phyloP scores from a whole-genome alignment of 1,284 basidiomycete species.

The Puccinia horiana region DNA sequence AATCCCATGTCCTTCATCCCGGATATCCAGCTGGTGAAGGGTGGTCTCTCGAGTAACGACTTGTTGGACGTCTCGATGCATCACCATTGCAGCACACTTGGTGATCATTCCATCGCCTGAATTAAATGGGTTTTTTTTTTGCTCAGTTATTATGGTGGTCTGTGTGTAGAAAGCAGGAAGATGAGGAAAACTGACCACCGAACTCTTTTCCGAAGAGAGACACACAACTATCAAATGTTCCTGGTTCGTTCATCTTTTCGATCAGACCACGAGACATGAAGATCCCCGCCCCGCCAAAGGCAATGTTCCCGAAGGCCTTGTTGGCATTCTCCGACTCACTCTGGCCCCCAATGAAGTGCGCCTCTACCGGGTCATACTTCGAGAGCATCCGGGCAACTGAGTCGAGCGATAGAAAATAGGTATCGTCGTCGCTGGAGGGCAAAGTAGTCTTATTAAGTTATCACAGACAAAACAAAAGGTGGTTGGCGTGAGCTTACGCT shows the following conservation, averaged over 20 bases:
- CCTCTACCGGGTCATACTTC: slow-evolving; percentile 44
- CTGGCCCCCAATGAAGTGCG: slow-evolving; percentile 52
- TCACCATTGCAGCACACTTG: slow-evolving; percentile 53
- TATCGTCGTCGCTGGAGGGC: slow-evolving; percentile 54
- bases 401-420: slow-evolving; percentile 54
- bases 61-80: slow-evolving; percentile 50
- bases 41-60: slow-evolving; percentile 52
- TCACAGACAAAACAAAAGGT: background rate
- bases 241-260: slow-evolving; percentile 52
- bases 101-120: slow-evolving; percentile 53
- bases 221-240: slow-evolving; percentile 49
- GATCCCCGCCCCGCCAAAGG: slow-evolving; percentile 53
- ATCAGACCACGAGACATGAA: slow-evolving; percentile 51
- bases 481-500: slow-evolving; percentile 50
- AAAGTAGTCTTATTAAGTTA: background rate
- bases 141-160: too few relatives aligned
- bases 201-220: slow-evolving; percentile 35
- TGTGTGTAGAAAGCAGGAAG: background rate
- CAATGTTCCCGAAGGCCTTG: slow-evolving; percentile 52
- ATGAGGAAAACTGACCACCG: slow-evolving; percentile 3
- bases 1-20: slow-evolving; percentile 54
- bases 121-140: too few relatives aligned
- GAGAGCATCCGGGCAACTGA: slow-evolving; percentile 51
- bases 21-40: slow-evolving; percentile 55
- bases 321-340: slow-evolving; percentile 52